Evolutionary conservation across 1,284 basidiomycete genomes (phyloP).

Genomic region (Pseudozyma tsukubaensis): DNA sequence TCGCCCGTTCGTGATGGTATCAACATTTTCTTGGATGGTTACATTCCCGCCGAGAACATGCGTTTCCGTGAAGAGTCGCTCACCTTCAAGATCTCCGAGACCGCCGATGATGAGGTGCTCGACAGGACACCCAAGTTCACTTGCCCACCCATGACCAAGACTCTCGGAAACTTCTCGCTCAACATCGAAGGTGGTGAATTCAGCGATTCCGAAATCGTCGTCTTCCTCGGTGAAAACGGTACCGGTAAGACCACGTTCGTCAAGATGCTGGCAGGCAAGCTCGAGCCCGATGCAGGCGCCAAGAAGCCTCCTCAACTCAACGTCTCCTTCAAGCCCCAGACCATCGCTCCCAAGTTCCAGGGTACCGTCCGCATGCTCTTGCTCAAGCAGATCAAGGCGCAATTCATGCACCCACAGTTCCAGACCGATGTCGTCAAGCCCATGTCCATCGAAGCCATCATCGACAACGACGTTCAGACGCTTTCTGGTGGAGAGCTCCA

Average conservation of each 20-base stretch:
- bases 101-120: constrained; percentile 63
- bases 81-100: constrained; percentile 68
- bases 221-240: constrained; percentile 68
- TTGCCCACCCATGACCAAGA: constrained; percentile 68
- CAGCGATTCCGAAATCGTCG: constrained; percentile 67
- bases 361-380: constrained; percentile 68
- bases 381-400: constrained; percentile 68
- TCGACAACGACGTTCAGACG: constrained; percentile 69
- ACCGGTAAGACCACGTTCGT: constrained; percentile 69
- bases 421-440: constrained; percentile 69
- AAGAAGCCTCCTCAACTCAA: constrained; percentile 67
- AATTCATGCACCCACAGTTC: constrained; percentile 69
- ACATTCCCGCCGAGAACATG: constrained; percentile 68
- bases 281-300: constrained; percentile 63
- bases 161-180: constrained; percentile 65
- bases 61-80: constrained; percentile 68
- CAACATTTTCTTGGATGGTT: constrained; percentile 69
- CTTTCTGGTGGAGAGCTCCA: constrained; percentile 68
- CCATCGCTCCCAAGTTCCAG: constrained; percentile 68
- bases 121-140: constrained; percentile 60
- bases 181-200: constrained; percentile 66
- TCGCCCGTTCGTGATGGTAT: constrained; percentile 68
- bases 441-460: constrained; percentile 67
- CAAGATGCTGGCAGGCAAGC: constrained; percentile 68
- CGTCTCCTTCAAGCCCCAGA: constrained; percentile 68